phyloP scores from a whole-genome alignment of 2,329 filamentous ascomycete species.

The Venturia aucupariae region DNA sequence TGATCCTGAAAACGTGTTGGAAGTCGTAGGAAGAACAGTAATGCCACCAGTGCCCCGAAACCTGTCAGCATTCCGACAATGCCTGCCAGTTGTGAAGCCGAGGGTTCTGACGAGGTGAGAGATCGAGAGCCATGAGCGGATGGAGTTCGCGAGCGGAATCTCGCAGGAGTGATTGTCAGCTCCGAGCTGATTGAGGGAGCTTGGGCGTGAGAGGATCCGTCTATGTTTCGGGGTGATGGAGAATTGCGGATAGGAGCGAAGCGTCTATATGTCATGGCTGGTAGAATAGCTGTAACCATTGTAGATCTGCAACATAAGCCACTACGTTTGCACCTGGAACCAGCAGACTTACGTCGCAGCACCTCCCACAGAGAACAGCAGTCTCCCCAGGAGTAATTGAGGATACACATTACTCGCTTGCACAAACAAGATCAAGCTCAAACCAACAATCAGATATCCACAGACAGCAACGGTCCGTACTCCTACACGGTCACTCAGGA shows the following conservation, averaged over 20 bases:
- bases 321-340: not conserved
- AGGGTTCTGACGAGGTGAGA: slow-evolving; percentile 22
- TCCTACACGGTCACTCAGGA: slow-evolving; percentile 66
- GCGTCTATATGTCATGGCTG: slow-evolving; percentile 48
- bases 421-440: slow-evolving; percentile 71
- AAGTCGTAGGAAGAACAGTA: slow-evolving; percentile 75
- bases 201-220: slow-evolving; percentile 46
- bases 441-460: slow-evolving; percentile 73
- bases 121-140: slow-evolving; percentile 11
- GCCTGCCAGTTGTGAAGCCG: slow-evolving; percentile 64
- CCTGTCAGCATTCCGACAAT: slow-evolving; percentile 90
- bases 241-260: slow-evolving; percentile 20
- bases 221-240: slow-evolving; percentile 23
- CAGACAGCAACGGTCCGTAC: slow-evolving; percentile 56
- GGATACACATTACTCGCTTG: slow-evolving; percentile 84
- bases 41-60: slow-evolving; percentile 77
- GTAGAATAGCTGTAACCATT: slow-evolving; percentile 94
- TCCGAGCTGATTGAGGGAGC: slow-evolving; percentile 64
- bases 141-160: slow-evolving; percentile 31
- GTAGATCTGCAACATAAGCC: slow-evolving; percentile 46
- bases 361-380: slow-evolving; percentile 83
- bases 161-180: slow-evolving; percentile 60
- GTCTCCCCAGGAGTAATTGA: slow-evolving; percentile 70
- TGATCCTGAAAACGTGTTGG: slow-evolving; percentile 68
- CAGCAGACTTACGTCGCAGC: slow-evolving; percentile 58